These are phyloP conservation scores for Thuja plicata DNA, from an alignment of 83 land plant genomes.

Conservation along the genomic window DNA sequence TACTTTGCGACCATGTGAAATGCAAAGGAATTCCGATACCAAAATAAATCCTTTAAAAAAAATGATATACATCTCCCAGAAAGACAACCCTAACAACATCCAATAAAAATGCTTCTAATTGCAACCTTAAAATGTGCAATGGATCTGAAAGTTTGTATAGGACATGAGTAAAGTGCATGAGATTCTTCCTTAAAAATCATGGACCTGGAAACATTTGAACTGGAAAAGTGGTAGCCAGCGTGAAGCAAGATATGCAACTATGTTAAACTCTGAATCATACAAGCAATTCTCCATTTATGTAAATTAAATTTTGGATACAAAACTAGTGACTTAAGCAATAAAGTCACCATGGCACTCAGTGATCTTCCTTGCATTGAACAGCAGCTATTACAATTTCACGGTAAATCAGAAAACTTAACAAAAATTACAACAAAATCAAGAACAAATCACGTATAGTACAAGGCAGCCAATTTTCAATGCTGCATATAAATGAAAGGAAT, in stretches of 20 bases:
- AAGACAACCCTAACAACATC: background rate
- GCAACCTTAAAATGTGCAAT: background rate
- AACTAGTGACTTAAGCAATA: background rate
- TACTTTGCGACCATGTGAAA: background rate
- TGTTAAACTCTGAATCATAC: background rate
- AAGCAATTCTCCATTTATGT: background rate
- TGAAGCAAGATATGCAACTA: conserved; percentile 7
- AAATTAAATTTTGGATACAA: background rate
- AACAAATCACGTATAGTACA: conserved; percentile 11
- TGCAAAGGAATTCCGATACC: background rate
- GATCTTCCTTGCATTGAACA: conserved; percentile 2
- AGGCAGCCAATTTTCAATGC: conserved; percentile 7
- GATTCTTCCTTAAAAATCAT: background rate
- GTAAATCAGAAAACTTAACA: background rate
- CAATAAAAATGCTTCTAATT: background rate
- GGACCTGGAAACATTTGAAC: background rate
- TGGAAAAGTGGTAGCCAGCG: background rate
- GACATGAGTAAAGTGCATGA: background rate
- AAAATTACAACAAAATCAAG: background rate
- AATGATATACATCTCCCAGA: background rate
- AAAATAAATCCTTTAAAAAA: background rate
- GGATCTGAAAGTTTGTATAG: background rate
- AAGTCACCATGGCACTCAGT: conserved; percentile 1
- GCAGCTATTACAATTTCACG: background rate
- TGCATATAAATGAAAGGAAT: conserved; percentile 6